Conservation (phyloP, 2,329 filamentous ascomycete species). For the Apiospora saccharicola region DNA sequence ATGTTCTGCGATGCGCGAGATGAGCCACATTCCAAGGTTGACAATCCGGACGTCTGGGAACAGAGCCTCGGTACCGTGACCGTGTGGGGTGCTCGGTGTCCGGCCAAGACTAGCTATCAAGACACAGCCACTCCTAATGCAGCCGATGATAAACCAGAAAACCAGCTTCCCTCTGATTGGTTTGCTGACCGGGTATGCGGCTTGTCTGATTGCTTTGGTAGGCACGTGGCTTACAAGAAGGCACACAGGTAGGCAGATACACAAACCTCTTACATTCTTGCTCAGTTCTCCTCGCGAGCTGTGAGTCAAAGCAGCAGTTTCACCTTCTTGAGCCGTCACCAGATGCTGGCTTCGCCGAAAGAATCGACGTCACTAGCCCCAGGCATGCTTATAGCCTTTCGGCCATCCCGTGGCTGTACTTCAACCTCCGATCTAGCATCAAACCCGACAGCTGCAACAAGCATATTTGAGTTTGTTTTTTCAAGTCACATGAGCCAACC, state of each 20-base stretch:
- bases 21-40: conserved; percentile 1
- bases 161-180: not conserved
- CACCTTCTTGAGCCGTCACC: not conserved
- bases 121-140: conserved; percentile 10
- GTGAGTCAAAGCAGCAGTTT: not conserved
- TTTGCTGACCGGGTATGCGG: not conserved
- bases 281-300: not conserved
- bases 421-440: not conserved
- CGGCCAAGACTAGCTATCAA: not conserved
- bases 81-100: not conserved
- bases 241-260: not conserved
- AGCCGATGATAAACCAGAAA: not conserved
- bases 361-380: not conserved
- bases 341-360: not conserved
- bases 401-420: conserved; percentile 1
- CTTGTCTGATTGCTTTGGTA: not conserved
- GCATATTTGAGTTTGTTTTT: conserved; percentile 3
- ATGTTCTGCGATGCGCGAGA: not conserved
- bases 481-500: not conserved
- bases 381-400: not conserved
- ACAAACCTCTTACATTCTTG: not conserved
- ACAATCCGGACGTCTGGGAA: not conserved
- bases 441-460: not conserved
- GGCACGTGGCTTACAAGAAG: conserved; percentile 1
- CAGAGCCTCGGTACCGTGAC: not conserved